Percentiles rank a stretch among this genome's conserved stretches.
Conservation (phyloP, 1,284 basidiomycete species). For the Melampsora americana region DNA sequence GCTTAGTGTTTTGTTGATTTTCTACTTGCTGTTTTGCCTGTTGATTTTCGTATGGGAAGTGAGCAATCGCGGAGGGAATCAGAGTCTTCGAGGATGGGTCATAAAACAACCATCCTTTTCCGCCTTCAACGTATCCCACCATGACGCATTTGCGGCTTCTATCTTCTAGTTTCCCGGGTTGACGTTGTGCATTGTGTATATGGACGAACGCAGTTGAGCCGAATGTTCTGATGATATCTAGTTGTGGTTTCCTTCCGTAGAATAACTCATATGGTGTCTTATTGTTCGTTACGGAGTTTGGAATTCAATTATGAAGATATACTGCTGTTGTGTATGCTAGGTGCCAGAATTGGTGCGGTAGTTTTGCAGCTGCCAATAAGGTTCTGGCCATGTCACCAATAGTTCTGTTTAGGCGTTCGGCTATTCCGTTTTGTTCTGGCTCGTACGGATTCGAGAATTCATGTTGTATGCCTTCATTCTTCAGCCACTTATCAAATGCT, state of each 20-base stretch:
- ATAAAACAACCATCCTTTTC: no score
- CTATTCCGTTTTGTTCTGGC: conserved; percentile 4
- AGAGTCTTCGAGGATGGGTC: no score
- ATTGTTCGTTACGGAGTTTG: not conserved
- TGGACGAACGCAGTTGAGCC: no score
- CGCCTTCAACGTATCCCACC: no score
- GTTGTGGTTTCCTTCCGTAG: not conserved
- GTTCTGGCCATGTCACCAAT: conserved; percentile 12
- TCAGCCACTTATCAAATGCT: not conserved
- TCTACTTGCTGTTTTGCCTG: no score
- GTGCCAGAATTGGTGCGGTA: not conserved
- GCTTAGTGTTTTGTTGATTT: no score
- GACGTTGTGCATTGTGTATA: no score
- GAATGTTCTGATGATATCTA: no score
- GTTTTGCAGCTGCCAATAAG: not conserved
- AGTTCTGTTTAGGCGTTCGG: conserved; percentile 6
- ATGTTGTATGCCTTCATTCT: not conserved
- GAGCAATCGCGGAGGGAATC: no score
- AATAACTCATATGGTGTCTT: not conserved
- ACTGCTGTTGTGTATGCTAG: not conserved
- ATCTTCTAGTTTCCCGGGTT: no score
- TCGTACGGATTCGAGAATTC: not conserved
- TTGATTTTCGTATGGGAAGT: no score
- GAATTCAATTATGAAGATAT: conserved; percentile 4
- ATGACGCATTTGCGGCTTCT: no score